Conservation (phyloP, 768 basidiomycete genomes). For the Leccinum fibrillosum region DNA sequence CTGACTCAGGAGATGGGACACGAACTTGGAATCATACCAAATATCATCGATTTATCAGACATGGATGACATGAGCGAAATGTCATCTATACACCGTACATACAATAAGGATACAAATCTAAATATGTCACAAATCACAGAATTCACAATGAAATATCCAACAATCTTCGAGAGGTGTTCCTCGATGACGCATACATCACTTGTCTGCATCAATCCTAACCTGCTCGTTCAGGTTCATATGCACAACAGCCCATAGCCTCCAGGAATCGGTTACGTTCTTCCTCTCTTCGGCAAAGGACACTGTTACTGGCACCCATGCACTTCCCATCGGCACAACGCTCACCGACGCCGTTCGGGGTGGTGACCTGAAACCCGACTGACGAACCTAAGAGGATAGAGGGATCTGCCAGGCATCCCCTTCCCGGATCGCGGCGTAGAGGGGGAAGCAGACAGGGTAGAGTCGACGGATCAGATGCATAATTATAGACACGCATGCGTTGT, state of each 20-base stretch:
- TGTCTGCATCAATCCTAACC: background rate
- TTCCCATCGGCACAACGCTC: conserved; percentile 34
- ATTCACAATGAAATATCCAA: background rate
- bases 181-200: background rate
- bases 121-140: background rate
- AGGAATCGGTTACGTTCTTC: conserved; percentile 45
- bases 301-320: conserved; percentile 39
- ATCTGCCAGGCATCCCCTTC: conserved; percentile 20
- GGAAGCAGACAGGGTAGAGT: conserved; percentile 49
- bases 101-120: background rate
- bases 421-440: conserved; percentile 22
- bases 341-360: conserved; percentile 9
- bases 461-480: conserved; percentile 45
- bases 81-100: background rate
- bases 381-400: conserved; percentile 17
- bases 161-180: background rate
- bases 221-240: conserved; percentile 38
- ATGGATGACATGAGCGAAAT: background rate
- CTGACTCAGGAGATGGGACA: no score
- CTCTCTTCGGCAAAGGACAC: conserved; percentile 39
- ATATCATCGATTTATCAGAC: no score
- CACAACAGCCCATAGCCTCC: conserved; percentile 41
- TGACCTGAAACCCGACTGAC: conserved; percentile 8
- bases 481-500: conserved; percentile 54
- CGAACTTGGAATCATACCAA: no score